These are phyloP conservation scores for Fonsecaea nubica DNA, from an alignment of 2,329 filamentous ascomycete species.

Conservation along the genomic window DNA sequence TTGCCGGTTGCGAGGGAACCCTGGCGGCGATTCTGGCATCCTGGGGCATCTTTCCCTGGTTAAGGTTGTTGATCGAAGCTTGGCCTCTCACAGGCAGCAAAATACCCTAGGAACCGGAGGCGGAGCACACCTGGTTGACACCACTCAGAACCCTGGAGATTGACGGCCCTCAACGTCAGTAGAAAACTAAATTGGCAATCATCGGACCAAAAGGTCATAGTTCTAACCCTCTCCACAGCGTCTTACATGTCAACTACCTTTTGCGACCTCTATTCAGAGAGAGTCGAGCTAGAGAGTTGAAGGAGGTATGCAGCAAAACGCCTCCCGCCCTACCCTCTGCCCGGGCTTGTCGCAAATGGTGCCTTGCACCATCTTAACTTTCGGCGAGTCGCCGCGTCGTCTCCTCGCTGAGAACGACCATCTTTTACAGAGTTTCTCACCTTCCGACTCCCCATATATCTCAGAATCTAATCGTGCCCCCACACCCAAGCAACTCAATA, in stretches of 20 bases:
- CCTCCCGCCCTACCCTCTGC: background rate
- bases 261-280: background rate
- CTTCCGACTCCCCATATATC: background rate
- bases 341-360: slow-evolving; percentile 3
- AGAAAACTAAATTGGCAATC: slow-evolving; percentile 7
- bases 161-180: slow-evolving; percentile 4
- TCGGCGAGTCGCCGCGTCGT: background rate
- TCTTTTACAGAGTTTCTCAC: background rate
- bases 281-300: background rate
- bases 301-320: background rate
- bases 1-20: slow-evolving; percentile 5
- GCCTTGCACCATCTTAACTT: slow-evolving; percentile 1
- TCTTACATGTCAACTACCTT: background rate
- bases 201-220: background rate
- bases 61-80: slow-evolving; percentile 6
- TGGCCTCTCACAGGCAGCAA: background rate
- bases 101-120: background rate
- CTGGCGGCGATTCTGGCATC: background rate
- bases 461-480: background rate
- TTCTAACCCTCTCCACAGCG: background rate
- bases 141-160: background rate
- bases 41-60: background rate
- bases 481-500: background rate
- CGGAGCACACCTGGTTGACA: slow-evolving; percentile 1
- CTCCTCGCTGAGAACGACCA: background rate